Percentiles rank a stretch among this genome's conserved stretches.
Conservation (phyloP, 805 yeast species). For the Allodekkera sacchari region DNA sequence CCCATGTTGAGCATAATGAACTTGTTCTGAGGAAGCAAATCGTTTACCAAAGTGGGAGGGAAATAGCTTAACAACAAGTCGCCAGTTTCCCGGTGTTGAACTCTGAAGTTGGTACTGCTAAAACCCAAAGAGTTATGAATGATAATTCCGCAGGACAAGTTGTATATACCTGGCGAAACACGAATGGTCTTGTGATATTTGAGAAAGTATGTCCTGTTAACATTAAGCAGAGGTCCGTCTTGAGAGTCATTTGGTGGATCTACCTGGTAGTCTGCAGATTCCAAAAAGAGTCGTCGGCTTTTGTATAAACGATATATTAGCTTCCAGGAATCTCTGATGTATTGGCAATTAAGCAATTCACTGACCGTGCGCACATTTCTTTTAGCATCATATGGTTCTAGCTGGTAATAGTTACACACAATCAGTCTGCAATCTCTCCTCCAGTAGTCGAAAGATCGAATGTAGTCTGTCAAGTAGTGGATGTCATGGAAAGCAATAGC, state of each 20-base stretch:
- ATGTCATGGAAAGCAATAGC: constrained; percentile 17
- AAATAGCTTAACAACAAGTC: constrained; percentile 33
- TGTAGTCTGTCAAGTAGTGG: constrained; percentile 20
- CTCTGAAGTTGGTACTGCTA: constrained; percentile 49
- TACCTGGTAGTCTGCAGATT: constrained; percentile 27
- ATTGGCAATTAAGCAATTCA: constrained; percentile 21
- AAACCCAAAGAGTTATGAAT: constrained; percentile 47
- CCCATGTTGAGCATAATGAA: constrained; percentile 46
- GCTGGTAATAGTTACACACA: constrained; percentile 13
- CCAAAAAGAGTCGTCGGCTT: constrained; percentile 47
- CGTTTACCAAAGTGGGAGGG: constrained; percentile 51
- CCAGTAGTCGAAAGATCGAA: constrained; percentile 30
- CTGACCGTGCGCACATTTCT: not conserved
- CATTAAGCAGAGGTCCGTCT: constrained; percentile 29
- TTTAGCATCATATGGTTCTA: constrained; percentile 11
- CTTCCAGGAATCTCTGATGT: constrained; percentile 46
- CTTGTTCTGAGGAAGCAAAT: constrained; percentile 44
- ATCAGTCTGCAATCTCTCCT: constrained; percentile 18
- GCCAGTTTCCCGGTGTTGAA: constrained; percentile 25
- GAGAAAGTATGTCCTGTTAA: constrained; percentile 41
- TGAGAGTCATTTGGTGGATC: constrained; percentile 41
- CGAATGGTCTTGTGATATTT: constrained; percentile 37
- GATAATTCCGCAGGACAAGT: constrained; percentile 42
- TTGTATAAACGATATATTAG: constrained; percentile 41
- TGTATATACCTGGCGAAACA: constrained; percentile 42